phyloP scores from a whole-genome alignment of 441 rosid species.

The Populus hybrid region DNA sequence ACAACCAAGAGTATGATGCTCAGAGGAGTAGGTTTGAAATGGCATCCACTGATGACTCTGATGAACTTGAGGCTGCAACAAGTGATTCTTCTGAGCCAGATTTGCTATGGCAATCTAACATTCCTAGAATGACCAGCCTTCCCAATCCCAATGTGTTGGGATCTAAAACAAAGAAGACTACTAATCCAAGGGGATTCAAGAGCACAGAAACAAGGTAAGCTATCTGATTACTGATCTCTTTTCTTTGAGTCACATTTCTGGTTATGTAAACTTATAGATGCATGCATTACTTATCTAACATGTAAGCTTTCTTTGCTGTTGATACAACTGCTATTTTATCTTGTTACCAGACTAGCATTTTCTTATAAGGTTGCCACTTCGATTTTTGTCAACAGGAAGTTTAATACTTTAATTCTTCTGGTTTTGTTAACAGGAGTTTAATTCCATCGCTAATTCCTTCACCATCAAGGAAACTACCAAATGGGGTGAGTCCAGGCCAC shows the following conservation, averaged over 20 bases:
- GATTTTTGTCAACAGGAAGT: neutral
- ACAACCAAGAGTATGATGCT: neutral
- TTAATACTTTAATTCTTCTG: neutral
- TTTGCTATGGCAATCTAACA: conserved; percentile 70
- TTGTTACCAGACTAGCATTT: neutral
- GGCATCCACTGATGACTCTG: conserved; percentile 46
- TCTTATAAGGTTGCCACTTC: neutral
- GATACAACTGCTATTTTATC: neutral
- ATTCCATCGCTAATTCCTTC: conserved; percentile 76
- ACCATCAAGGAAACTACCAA: conserved; percentile 47
- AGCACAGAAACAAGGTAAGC: conserved; percentile 56
- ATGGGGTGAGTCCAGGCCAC: conserved; percentile 29
- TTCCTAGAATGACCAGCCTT: conserved; percentile 45
- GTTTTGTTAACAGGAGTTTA: conserved; percentile 43
- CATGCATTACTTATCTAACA: neutral
- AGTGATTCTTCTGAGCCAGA: conserved; percentile 93
- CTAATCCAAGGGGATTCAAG: conserved; percentile 34
- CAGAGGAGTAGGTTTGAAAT: neutral
- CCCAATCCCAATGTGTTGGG: conserved; percentile 37
- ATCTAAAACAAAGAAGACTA: conserved; percentile 50
- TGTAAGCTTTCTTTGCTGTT: neutral
- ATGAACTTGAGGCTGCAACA: conserved; percentile 80
- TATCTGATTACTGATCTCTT: neutral
- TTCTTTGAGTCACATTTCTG: neutral
- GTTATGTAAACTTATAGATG: neutral